Evolutionary conservation across 2,329 filamentous ascomycete species (phyloP).

Genomic region (Coleophoma eucalyptorum): DNA sequence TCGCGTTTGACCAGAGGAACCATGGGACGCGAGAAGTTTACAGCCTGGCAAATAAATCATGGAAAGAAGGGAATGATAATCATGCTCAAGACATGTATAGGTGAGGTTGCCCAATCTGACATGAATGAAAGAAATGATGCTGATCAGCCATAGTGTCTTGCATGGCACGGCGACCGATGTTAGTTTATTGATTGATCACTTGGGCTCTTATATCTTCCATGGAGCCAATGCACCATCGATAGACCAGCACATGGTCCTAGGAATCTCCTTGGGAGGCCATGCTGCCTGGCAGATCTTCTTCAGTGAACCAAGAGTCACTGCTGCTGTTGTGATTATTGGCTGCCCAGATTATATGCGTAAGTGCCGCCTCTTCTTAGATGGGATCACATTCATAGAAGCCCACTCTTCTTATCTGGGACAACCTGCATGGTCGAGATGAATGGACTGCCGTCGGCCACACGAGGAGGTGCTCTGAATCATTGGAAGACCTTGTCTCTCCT

Average conservation of each 20-base stretch:
- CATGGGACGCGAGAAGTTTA: constrained; percentile 74
- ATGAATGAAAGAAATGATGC: neutral
- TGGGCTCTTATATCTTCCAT: constrained; percentile 71
- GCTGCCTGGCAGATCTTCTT: constrained; percentile 81
- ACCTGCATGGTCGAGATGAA: neutral
- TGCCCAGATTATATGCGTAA: constrained; percentile 81
- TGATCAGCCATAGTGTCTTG: constrained; percentile 47
- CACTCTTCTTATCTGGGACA: neutral
- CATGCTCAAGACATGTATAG: constrained; percentile 91
- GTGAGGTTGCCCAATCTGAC: constrained; percentile 6
- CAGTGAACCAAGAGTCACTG: constrained; percentile 72
- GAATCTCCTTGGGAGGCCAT: constrained; percentile 84
- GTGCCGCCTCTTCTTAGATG: constrained; percentile 12
- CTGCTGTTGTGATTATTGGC: constrained; percentile 77
- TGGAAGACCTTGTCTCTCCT: too few relatives aligned
- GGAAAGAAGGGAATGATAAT: constrained; percentile 68
- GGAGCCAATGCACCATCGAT: constrained; percentile 36
- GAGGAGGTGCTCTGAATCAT: too few relatives aligned
- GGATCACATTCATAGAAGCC: neutral
- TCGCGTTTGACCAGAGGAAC: constrained; percentile 89
- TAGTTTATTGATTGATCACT: constrained; percentile 68
- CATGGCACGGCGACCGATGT: constrained; percentile 73
- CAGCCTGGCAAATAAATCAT: constrained; percentile 67
- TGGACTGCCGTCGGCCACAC: too few relatives aligned
- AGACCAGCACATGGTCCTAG: constrained; percentile 70